These are phyloP conservation scores for Hemisphaericaspora nanyangensis DNA, from an alignment of 805 yeast species.

Conservation along the genomic window DNA sequence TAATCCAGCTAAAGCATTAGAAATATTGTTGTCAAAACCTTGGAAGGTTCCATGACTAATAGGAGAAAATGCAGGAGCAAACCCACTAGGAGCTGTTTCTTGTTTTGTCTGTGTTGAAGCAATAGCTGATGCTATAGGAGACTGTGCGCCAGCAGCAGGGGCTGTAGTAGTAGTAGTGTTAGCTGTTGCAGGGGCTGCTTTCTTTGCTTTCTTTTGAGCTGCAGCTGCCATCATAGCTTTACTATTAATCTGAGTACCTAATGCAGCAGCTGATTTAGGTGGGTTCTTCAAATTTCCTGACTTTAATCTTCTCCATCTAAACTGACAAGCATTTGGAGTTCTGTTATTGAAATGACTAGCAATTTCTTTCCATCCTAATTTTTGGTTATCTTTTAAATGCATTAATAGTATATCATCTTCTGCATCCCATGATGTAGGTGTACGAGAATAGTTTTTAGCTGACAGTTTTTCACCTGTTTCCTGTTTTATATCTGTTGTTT, in stretches of 20 bases:
- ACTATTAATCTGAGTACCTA: constrained; percentile 11
- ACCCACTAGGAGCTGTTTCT: constrained; percentile 10
- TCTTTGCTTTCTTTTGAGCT: constrained; percentile 7
- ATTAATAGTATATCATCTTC: constrained; percentile 42
- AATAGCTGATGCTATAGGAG: no score
- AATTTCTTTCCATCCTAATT: constrained; percentile 46
- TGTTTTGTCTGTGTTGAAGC: background rate
- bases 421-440: constrained; percentile 48
- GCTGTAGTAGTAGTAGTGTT: background rate
- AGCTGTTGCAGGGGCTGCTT: background rate
- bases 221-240: constrained; percentile 4
- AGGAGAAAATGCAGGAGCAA: constrained; percentile 32
- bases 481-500: background rate
- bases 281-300: constrained; percentile 42
- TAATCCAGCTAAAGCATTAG: constrained; percentile 43
- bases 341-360: constrained; percentile 41
- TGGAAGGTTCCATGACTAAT: constrained; percentile 34
- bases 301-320: constrained; percentile 44
- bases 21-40: constrained; percentile 37
- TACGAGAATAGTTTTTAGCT: constrained; percentile 27
- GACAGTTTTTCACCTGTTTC: background rate
- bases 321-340: constrained; percentile 47
- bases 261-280: constrained; percentile 35
- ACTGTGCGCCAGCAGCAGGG: constrained; percentile 2
- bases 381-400: constrained; percentile 45